phyloP scores from a whole-genome alignment of 768 basidiomycete species.

The Russula ochroleuca region DNA sequence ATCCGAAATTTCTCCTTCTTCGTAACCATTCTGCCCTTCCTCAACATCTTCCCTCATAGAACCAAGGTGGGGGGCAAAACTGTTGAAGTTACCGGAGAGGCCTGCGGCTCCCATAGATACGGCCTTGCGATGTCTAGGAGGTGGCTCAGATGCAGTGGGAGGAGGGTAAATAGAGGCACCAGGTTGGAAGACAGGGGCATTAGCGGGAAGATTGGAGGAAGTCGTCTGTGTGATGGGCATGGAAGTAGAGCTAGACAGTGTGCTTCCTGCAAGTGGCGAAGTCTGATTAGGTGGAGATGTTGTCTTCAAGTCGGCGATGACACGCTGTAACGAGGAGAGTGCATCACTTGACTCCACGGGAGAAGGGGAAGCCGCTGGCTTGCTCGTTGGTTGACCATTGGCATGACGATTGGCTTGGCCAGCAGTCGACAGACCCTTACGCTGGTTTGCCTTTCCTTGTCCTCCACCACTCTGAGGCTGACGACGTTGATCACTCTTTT shows the following conservation, averaged over 20 bases:
- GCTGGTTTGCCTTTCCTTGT: constrained; percentile 34
- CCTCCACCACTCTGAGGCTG: constrained; percentile 32
- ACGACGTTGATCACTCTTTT: constrained; percentile 53
- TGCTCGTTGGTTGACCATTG: constrained; percentile 36
- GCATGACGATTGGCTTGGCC: constrained; percentile 51
- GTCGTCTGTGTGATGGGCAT: constrained; percentile 46
- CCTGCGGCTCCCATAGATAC: constrained; percentile 61
- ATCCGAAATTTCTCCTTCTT: constrained; percentile 79
- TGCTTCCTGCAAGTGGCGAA: constrained; percentile 39
- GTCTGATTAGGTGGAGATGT: constrained; percentile 60
- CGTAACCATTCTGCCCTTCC: constrained; percentile 49
- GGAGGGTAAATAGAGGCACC: constrained; percentile 55
- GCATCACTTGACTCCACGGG: constrained; percentile 70
- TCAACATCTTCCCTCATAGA: constrained; percentile 82
- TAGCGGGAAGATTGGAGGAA: constrained; percentile 52
- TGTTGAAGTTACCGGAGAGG: constrained; percentile 58
- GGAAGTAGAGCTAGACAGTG: constrained; percentile 37
- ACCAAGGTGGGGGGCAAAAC: constrained; percentile 75
- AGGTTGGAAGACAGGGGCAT: constrained; percentile 73
- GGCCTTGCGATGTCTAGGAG: constrained; percentile 76
- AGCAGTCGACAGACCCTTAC: constrained; percentile 42
- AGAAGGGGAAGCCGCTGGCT: constrained; percentile 43
- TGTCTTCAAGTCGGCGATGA: constrained; percentile 91
- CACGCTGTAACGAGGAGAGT: constrained; percentile 82
- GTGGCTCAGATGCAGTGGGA: constrained; percentile 41